Base-by-base conservation (phyloP, 768 basidiomycete genomes). In the Suillus sp. region DNA sequence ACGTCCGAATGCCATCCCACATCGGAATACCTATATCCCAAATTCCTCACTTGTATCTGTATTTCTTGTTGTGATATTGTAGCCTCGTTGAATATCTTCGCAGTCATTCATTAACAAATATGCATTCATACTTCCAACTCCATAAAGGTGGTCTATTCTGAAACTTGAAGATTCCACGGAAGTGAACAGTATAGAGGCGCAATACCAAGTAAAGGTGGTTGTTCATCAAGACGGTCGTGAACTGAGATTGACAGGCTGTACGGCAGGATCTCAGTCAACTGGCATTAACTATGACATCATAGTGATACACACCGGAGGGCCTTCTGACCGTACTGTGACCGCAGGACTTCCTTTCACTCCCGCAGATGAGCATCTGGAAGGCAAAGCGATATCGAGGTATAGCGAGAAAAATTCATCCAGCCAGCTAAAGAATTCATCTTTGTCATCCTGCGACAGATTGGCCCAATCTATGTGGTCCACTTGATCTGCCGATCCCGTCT, bases 331-430 rank as follows among this genome's bases (percentile, higher is more conserved):
- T n/a, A 30, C 20, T 40, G 40, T 32, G 27, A 53, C 25, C 38
- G 37, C 38, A 40, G 25, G 5, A 27, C 56, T 30, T 30, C 55
- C 37, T 57, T 38, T 57, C 25, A 40, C 40, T 13, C 25, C 56
- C 20, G 14, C 38, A 38, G 18, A 56, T 37, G 54, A 16, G 8
- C 34, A 22, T 20, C 64, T 61, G 2, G 71, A 65, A 58, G 68
- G 43, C 42, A 76, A 25, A 57, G 66, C 65, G 30, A 74, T 71
- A 27, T 72, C 67, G 25, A 80, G 72, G 56, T 77, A 78, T 38
- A 80, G 79, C 18, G 84, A 81, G 69, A 93, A 93, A 75, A 88
- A 93, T 69, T 92, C 91, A 71, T 93, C 91, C 25, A 93, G 78
- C 91, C 91, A 93, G 64, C 75, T 75, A 73, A 93, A 93, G 70